phyloP scores from a whole-genome alignment of 495 filamentous ascomycete genomes.

The Cercophora samala region DNA sequence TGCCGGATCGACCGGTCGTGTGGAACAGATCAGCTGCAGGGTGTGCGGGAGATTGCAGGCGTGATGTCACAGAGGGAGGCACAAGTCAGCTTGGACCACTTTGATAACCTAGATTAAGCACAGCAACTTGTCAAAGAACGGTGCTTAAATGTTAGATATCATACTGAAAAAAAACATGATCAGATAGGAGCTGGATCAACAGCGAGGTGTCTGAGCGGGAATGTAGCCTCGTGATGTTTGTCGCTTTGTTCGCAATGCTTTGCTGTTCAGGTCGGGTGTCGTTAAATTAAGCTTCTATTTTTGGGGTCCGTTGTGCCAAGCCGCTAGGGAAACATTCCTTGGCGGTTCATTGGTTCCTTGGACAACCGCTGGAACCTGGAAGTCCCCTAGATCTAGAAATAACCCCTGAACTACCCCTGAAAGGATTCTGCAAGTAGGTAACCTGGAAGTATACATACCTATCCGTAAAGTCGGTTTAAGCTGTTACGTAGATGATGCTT shows the following conservation, averaged over 20 bases:
- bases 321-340: background rate
- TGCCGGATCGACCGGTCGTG: background rate
- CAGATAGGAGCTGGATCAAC: background rate
- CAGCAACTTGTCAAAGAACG: background rate
- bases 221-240: background rate
- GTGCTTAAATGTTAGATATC: background rate
- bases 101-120: background rate
- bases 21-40: background rate
- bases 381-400: too few species aligned
- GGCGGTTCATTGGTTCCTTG: background rate
- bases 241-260: background rate
- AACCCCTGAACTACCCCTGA: too few species aligned
- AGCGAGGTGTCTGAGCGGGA: background rate
- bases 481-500: too few species aligned
- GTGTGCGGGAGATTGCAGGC: background rate
- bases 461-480: too few species aligned
- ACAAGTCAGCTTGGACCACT: background rate
- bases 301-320: background rate
- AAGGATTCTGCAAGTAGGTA: background rate
- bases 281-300: background rate
- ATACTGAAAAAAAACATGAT: background rate
- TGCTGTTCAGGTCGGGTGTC: background rate
- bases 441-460: too few species aligned
- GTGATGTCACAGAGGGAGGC: background rate
- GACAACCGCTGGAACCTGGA: background rate